These are phyloP conservation scores for Aspergillus niger DNA, from an alignment of 2,329 filamentous ascomycete genomes.

Conservation along the genomic window DNA sequence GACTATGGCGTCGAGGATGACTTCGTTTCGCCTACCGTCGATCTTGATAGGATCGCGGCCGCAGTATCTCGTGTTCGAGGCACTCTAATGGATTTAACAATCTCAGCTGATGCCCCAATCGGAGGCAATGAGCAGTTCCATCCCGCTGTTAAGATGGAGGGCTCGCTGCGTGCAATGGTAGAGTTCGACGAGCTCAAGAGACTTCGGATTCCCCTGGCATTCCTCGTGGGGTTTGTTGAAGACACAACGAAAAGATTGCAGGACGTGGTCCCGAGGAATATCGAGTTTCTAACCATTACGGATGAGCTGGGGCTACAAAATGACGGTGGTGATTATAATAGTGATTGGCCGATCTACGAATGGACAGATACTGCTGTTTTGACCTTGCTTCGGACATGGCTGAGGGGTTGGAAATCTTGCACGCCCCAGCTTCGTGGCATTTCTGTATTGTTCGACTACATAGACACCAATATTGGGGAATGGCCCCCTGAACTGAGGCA, in stretches of 20 bases:
- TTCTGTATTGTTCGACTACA: conserved; percentile 1
- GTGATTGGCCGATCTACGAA: conserved; percentile 11
- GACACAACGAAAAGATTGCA: conserved; percentile 6
- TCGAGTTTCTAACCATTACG: conserved; percentile 21
- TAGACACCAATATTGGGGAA: neutral
- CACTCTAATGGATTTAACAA: conserved; percentile 23
- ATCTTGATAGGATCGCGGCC: conserved; percentile 20
- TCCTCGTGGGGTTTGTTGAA: conserved; percentile 9
- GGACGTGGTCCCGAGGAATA: conserved; percentile 19
- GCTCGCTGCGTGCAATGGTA: neutral
- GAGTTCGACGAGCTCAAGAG: conserved; percentile 3
- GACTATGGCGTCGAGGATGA: conserved; percentile 6
- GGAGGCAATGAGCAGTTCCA: neutral
- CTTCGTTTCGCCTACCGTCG: conserved; percentile 10
- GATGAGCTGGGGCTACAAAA: conserved; percentile 18
- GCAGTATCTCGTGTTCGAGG: conserved; percentile 21
- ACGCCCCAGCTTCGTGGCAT: conserved; percentile 17
- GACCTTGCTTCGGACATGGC: conserved; percentile 16
- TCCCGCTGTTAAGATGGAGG: neutral
- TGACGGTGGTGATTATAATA: neutral
- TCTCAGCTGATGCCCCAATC: conserved; percentile 7
- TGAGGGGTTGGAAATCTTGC: conserved; percentile 13
- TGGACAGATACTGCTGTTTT: conserved; percentile 9
- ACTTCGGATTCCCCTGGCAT: conserved; percentile 7
- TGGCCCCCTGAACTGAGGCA: conserved; percentile 8